phyloP scores from a whole-genome alignment of 2,329 filamentous ascomycete genomes.

The Epichloe bromicola region DNA sequence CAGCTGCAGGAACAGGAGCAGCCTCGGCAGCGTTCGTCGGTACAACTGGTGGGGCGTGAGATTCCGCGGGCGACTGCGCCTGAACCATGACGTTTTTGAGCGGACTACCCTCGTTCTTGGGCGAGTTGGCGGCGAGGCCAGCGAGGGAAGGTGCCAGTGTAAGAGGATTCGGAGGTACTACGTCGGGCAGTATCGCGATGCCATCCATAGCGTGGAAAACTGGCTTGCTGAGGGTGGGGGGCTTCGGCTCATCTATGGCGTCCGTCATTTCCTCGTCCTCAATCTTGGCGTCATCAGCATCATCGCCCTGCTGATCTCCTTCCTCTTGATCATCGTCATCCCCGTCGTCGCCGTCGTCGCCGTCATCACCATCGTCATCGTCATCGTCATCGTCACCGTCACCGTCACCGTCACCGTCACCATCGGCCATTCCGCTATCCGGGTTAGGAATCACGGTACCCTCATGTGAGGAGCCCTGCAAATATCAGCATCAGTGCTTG shows the following conservation, averaged over 20 bases:
- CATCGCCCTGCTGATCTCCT: slow-evolving; percentile 31
- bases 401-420: slow-evolving; percentile 29
- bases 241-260: slow-evolving; percentile 16
- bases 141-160: slow-evolving; percentile 19
- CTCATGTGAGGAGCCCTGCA: slow-evolving; percentile 29
- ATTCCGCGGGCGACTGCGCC: slow-evolving; percentile 34
- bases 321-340: slow-evolving; percentile 35
- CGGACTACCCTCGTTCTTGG: slow-evolving; percentile 35
- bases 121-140: slow-evolving; percentile 15
- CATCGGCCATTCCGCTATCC: slow-evolving; percentile 42
- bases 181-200: slow-evolving; percentile 9
- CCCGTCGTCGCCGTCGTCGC: slow-evolving; percentile 35
- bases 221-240: slow-evolving; percentile 10
- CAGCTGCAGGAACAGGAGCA: not conserved
- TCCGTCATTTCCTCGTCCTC: slow-evolving; percentile 27
- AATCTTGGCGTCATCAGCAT: slow-evolving; percentile 25
- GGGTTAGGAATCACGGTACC: slow-evolving; percentile 29
- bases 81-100: slow-evolving; percentile 37
- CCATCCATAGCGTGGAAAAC: slow-evolving; percentile 17
- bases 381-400: slow-evolving; percentile 20
- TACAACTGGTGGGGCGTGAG: slow-evolving; percentile 6
- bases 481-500: not conserved
- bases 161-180: slow-evolving; percentile 16
- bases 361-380: slow-evolving; percentile 29
- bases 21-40: not conserved